phyloP scores from a whole-genome alignment of 2,329 filamentous ascomycete species.

The Fusarium luffae region DNA sequence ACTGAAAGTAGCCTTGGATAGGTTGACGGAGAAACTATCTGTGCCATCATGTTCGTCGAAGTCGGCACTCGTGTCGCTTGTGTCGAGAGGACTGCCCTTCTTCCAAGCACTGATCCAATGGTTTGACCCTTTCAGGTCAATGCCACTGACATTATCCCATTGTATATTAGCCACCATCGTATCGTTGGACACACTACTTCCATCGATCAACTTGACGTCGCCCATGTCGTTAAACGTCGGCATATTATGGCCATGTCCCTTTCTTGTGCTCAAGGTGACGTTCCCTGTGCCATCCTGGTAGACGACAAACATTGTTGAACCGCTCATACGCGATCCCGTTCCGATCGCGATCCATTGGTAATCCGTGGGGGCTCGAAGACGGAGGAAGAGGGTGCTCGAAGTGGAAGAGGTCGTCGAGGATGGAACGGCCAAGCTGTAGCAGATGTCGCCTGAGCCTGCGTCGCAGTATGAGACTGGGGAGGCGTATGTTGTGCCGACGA shows the following conservation, averaged over 20 bases:
- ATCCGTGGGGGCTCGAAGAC: not conserved
- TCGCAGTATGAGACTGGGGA: conserved; percentile 1
- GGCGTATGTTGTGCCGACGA: not conserved
- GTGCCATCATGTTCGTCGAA: not conserved
- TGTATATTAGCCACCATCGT: conserved; percentile 3
- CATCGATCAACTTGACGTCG: not conserved
- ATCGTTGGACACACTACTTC: not conserved
- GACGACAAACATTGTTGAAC: not conserved
- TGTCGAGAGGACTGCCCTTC: not conserved
- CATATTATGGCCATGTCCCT: not conserved
- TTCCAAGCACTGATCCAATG: conserved; percentile 7
- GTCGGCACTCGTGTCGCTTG: not conserved
- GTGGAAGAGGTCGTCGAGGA: not conserved
- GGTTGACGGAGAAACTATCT: not conserved
- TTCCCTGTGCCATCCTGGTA: conserved; percentile 6
- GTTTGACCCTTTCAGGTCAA: not conserved
- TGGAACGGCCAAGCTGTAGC: conserved; percentile 7
- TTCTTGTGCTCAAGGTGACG: conserved; percentile 1
- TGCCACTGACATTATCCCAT: not conserved
- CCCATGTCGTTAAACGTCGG: not conserved
- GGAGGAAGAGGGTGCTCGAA: not conserved
- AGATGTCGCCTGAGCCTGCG: not conserved
- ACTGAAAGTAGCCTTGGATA: not conserved
- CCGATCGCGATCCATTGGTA: conserved; percentile 12
- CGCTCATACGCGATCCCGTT: conserved; percentile 1